A percentile compares a stretch with the other conserved stretches of the same genome.
Conservation (phyloP, 2,329 filamentous ascomycete species). For the Colletotrichum incanum region DNA sequence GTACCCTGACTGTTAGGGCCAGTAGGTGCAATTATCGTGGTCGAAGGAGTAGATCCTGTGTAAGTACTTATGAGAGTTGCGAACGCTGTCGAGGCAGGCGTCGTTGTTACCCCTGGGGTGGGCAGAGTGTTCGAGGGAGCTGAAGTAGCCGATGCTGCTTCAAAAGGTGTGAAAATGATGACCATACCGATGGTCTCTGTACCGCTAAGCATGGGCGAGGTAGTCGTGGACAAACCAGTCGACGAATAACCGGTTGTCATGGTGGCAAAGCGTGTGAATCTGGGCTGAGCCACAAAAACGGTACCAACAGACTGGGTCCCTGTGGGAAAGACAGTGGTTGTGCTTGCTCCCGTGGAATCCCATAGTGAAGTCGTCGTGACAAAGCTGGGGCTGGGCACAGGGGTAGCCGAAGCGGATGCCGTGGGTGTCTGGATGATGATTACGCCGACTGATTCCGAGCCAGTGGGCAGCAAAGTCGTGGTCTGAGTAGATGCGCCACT, state of each 20-base stretch:
- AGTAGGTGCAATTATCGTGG: constrained; percentile 25
- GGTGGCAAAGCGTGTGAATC: constrained; percentile 10
- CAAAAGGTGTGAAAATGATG: constrained; percentile 11
- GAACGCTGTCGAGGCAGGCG: not conserved
- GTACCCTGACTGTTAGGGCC: constrained; percentile 18
- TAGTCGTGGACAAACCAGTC: constrained; percentile 5
- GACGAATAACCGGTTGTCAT: constrained; percentile 7
- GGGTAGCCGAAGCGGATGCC: not conserved
- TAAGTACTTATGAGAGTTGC: constrained; percentile 36
- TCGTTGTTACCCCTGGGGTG: not conserved
- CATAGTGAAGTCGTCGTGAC: constrained; percentile 10
- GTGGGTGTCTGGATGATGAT: constrained; percentile 5
- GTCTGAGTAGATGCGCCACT: not conserved
- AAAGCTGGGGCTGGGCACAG: constrained; percentile 1
- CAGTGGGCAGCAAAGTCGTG: not conserved
- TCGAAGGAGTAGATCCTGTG: constrained; percentile 16
- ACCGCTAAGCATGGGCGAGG: constrained; percentile 12
- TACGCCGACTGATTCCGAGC: not conserved
- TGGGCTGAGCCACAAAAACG: constrained; percentile 10
- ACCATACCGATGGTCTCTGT: constrained; percentile 29
- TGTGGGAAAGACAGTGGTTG: constrained; percentile 14
- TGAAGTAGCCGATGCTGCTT: not conserved
- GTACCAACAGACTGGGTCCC: constrained; percentile 8
- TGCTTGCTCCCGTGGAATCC: constrained; percentile 25
- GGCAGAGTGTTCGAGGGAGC: not conserved